Evolutionary conservation across 192 early-diverging fungal species (phyloP), one percentile per base, ranked within the genome.

Genomic region (Umbelopsis vinacea): DNA sequence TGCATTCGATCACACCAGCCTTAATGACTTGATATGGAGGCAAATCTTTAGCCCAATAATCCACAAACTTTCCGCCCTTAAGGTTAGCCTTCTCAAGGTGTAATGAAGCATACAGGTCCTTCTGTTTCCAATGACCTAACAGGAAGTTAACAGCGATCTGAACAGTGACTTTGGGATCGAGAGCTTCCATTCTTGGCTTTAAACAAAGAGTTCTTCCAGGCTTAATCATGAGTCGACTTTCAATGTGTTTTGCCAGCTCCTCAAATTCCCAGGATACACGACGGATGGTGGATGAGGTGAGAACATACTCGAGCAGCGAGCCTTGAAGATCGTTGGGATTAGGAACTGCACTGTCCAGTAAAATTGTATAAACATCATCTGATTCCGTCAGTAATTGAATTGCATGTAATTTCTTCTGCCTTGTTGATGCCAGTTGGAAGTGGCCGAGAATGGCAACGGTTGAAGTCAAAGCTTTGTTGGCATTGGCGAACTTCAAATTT

Each of bases 191-290:
- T 70, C 63, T 12, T 14, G 8, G 11, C 40, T 35, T 23, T 22
- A 75, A 45, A 66, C 70, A 69, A 1, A 75, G 43, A 9, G 68
- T 60, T 22, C n/a, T 47, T 14, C 74, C 69, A 4, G 70, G 19
- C 19, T 5, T 5, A 29, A 75, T 70, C 4, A 55, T 68, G 4
- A 46, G 29, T 6, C 23, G 38, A 11, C 10, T 5, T 3, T 66
- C 33, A 21, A 75, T 66, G 19, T 29, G 45, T 6, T 71, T n/a
- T 14, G 33, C 48, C 2, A 54, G 37, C 0, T n/a, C 43, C 3
- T 46, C 47, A 12, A 69, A 47, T 19, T 24, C 26, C 74, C 74
- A 75, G 2, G 55, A 29, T 7, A 71, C n/a, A 33, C 74, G 23
- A 0, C 50, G 3, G 2, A 75, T 50, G 6, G 9, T 37, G 7